Conservation (phyloP, 2,329 filamentous ascomycete species). For the Verticillium tricorpus region DNA sequence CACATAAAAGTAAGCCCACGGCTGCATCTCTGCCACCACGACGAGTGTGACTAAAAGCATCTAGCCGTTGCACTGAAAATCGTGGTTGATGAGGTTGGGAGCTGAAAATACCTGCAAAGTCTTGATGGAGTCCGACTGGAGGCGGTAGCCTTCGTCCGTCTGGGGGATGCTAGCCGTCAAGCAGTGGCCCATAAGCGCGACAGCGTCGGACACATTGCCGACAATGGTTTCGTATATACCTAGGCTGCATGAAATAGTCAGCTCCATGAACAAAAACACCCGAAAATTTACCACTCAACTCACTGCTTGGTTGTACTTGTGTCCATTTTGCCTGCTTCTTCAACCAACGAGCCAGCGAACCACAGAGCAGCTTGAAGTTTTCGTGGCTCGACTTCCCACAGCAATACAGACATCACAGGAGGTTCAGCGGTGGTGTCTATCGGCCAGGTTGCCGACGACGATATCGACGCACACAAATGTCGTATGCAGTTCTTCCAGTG, state of each 20-base stretch:
- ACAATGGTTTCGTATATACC: conserved; percentile 34
- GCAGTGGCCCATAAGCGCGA: conserved; percentile 32
- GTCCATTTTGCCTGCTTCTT: conserved; percentile 66
- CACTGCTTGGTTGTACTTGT: conserved; percentile 54
- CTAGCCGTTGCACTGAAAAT: neutral
- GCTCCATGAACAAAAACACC: no score
- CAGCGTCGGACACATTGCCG: conserved; percentile 34
- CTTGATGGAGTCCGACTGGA: conserved; percentile 51
- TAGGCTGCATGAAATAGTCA: conserved; percentile 21
- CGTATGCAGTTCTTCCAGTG: conserved; percentile 63
- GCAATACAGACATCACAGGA: conserved; percentile 20
- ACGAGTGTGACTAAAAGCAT: neutral
- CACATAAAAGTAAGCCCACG: conserved; percentile 5
- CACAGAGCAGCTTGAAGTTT: conserved; percentile 56
- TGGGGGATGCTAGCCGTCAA: conserved; percentile 21
- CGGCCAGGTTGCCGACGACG: neutral
- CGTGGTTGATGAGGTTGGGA: neutral
- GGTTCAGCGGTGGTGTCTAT: conserved; percentile 32
- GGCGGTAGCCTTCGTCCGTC: conserved; percentile 19
- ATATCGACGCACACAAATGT: conserved; percentile 35
- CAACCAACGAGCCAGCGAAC: conserved; percentile 60
- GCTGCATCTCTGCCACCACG: neutral
- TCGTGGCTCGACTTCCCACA: conserved; percentile 28
- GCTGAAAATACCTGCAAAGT: conserved; percentile 51
- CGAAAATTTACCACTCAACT: conserved; percentile 10